A percentile compares a stretch with the other conserved stretches of the same genome.
Evolutionary conservation across 2,329 filamentous ascomycete species (phyloP).

Genomic region (Diaporthe longicolla): DNA sequence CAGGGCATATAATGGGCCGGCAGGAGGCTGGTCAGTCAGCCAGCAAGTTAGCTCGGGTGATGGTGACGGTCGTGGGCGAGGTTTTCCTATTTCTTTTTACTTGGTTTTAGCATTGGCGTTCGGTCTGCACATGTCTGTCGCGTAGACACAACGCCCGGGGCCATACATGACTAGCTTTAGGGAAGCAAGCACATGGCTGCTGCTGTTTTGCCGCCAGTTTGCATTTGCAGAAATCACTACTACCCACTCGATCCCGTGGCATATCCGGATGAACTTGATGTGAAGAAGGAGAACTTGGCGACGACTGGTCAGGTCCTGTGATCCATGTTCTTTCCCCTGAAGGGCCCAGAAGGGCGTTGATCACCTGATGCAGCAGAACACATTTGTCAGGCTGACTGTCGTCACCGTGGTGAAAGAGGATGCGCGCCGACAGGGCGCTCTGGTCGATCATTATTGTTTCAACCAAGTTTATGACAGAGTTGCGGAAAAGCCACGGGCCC

Average conservation of each 20-base stretch:
- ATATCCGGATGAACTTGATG: conserved; percentile 9
- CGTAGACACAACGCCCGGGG: conserved; percentile 23
- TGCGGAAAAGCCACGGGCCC: conserved; percentile 4
- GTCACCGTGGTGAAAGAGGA: background rate
- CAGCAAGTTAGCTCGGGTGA: background rate
- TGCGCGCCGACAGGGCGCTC: conserved; percentile 6
- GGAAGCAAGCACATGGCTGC: conserved; percentile 12
- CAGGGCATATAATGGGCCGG: conserved; percentile 50
- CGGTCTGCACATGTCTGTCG: conserved; percentile 34
- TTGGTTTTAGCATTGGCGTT: conserved; percentile 38
- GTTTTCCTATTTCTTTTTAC: background rate
- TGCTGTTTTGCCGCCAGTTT: conserved; percentile 2
- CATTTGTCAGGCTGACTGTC: conserved; percentile 13
- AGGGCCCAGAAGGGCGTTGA: background rate
- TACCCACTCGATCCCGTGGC: background rate
- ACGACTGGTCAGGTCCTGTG: background rate
- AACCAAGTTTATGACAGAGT: conserved; percentile 10
- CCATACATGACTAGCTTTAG: conserved; percentile 28
- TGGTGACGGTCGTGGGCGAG: background rate
- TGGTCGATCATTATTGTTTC: conserved; percentile 24
- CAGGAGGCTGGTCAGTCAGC: background rate
- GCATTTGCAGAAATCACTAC: conserved; percentile 8
- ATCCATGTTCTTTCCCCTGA: background rate
- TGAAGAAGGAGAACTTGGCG: background rate
- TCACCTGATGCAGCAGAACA: background rate